These are phyloP conservation scores for Mortierella claussenii DNA, from an alignment of 192 early-diverging fungal species.

Conservation along the genomic window DNA sequence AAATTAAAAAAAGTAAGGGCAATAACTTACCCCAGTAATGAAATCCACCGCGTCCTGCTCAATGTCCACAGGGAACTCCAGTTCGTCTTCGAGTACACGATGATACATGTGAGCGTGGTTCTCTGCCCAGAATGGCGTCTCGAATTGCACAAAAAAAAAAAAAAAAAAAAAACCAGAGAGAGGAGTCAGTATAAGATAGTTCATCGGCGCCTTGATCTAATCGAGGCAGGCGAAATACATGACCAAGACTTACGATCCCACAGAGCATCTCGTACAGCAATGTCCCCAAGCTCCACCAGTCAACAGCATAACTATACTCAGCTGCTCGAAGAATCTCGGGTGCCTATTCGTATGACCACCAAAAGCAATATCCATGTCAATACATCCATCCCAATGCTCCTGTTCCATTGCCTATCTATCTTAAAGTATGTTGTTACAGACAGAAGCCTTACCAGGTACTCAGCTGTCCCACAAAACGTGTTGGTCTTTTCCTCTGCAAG, in stretches of 20 bases:
- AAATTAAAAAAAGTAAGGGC: not conserved
- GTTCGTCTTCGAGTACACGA: constrained; percentile 62
- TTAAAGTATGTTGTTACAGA: no score
- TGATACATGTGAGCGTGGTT: constrained; percentile 68
- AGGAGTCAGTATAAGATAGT: not conserved
- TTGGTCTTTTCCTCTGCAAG: constrained; percentile 55
- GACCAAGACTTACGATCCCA: constrained; percentile 59
- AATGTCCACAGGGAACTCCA: constrained; percentile 61
- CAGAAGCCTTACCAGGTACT: constrained; percentile 71
- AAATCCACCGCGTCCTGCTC: constrained; percentile 57
- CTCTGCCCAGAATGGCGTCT: constrained; percentile 70
- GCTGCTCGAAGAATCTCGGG: constrained; percentile 75
- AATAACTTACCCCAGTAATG: constrained; percentile 56
- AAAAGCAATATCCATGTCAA: no score
- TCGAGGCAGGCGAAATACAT: no score
- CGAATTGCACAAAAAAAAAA: not conserved
- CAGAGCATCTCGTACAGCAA: constrained; percentile 93
- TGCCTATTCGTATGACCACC: constrained; percentile 58
- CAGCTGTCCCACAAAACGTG: constrained; percentile 84
- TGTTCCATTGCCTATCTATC: no score
- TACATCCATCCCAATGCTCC: no score
- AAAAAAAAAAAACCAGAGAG: not conserved
- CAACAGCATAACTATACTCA: constrained; percentile 78
- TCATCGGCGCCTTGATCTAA: no score
- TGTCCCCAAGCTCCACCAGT: constrained; percentile 95